Base-by-base conservation (phyloP, 2,329 filamentous ascomycete genomes). In the Plectosphaerella cucumerina region DNA sequence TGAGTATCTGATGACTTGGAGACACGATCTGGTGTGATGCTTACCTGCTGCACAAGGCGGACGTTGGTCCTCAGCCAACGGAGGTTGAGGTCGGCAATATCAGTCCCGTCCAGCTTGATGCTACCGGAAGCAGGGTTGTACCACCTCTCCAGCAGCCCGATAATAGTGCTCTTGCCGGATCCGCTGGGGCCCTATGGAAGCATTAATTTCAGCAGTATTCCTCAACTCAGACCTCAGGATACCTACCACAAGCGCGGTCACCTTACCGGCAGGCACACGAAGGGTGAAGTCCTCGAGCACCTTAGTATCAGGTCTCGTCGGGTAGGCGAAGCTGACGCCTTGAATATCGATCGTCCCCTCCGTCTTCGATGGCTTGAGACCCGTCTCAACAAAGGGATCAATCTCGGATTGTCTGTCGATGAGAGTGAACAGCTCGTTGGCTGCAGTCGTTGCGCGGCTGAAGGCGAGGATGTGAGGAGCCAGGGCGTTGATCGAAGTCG, bases 151-250 rank as follows among this genome's bases (percentile, higher is more conserved):
- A 87, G 73, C 9, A 88, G 70, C 6, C 84, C 84, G 20, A 87
- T 79, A 17, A 87, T 81, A 0, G 85, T 87, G 56, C 80, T 84
- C 62, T 88, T 88, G 20, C 85, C 85, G 42, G 81, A 85, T 2
- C 85, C 85, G 18, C 84, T 87, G 6, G 84, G 80, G 41, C 85
- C 85, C 50, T 52, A 3, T 15, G 5, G 11, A 17, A 5, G 20
- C 22, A n/a, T n/a, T 17, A 47, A 17, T 6, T 26, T 18, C 5
- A 35, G 8, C 15, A 39, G 14, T n/a, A n/a, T n/a, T n/a, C n/a
- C n/a, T n/a, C n/a, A n/a, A n/a, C n/a, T n/a, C n/a, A n/a, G n/a
- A n/a, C n/a, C n/a, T n/a, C n/a, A n/a, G n/a, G n/a, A n/a, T n/a
- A 22, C 26, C 15, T 49, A 50, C 53, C 10, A 88, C 85, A n/a